Conservation (phyloP, 495 filamentous ascomycete genomes). For the Penicillium mononematosum region DNA sequence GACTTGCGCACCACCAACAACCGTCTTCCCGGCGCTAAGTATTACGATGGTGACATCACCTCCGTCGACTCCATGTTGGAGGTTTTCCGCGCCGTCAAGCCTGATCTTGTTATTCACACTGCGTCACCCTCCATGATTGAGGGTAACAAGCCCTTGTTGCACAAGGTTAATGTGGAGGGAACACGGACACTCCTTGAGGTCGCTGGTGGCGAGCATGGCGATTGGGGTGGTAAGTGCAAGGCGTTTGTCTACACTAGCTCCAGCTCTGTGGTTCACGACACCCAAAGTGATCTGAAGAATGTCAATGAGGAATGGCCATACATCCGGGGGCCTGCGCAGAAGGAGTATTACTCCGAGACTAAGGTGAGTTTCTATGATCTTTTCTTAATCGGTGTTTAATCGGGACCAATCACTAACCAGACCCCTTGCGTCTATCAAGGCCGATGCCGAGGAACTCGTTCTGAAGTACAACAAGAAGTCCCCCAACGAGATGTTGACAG, state of each 20-base stretch:
- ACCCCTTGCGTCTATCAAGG: conserved; percentile 46
- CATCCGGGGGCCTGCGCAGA: conserved; percentile 65
- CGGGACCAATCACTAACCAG: conserved; percentile 6
- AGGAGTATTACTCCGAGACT: conserved; percentile 89
- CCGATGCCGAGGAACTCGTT: conserved; percentile 81
- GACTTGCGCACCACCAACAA: conserved; percentile 79
- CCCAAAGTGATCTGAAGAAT: conserved; percentile 75
- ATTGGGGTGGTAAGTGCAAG: conserved; percentile 68
- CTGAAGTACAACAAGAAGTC: conserved; percentile 77
- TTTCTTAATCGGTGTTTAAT: background rate
- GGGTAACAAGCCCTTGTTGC: conserved; percentile 40
- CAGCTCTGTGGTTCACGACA: conserved; percentile 83
- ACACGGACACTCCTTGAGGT: conserved; percentile 77
- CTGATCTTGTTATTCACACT: conserved; percentile 93
- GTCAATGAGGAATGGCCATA: conserved; percentile 86
- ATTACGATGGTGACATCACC: conserved; percentile 88
- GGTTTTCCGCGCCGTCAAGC: conserved; percentile 67
- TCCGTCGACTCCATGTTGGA: conserved; percentile 60
- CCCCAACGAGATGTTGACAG: conserved; percentile 65
- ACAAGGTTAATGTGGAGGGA: conserved; percentile 89
- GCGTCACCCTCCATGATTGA: conserved; percentile 69
- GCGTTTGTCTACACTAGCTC: conserved; percentile 95
- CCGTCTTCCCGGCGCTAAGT: conserved; percentile 68
- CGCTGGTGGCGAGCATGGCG: conserved; percentile 58
- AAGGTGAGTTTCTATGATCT: conserved; percentile 54